Evolutionary conservation across 768 basidiomycete species (phyloP).

Genomic region (Agaricus blazei): DNA sequence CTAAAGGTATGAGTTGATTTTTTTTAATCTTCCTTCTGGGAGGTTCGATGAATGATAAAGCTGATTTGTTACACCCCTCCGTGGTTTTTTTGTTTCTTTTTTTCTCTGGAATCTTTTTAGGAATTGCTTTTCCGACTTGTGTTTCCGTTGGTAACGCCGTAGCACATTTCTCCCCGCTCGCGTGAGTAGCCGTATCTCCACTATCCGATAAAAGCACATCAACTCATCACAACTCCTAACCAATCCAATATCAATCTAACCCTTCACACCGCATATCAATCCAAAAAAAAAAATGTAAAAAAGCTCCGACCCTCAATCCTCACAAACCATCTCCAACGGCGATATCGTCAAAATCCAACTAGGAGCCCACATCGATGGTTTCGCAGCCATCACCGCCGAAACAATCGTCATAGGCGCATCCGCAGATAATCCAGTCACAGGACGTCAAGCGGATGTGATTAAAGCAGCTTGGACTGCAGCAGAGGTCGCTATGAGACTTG

Average conservation of each 20-base stretch:
- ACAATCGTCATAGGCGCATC: constrained; percentile 87
- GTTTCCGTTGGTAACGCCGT: constrained; percentile 95
- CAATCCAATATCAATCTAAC: constrained; percentile 10
- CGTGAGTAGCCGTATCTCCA: constrained; percentile 49
- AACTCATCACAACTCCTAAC: not conserved
- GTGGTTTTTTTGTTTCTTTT: not conserved
- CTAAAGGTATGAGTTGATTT: constrained; percentile 60
- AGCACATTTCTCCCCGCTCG: constrained; percentile 94
- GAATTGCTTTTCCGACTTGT: constrained; percentile 91
- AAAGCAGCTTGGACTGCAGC: constrained; percentile 93
- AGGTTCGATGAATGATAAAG: too few relatives aligned
- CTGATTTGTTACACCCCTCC: too few relatives aligned
- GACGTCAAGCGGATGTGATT: constrained; percentile 84
- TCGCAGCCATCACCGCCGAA: constrained; percentile 90
- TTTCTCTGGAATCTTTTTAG: constrained; percentile 30
- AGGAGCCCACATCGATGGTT: constrained; percentile 97
- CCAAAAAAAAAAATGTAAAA: constrained; percentile 6
- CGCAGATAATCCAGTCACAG: constrained; percentile 69
- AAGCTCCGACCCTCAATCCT: constrained; percentile 72
- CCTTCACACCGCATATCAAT: not conserved
- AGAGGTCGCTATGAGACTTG: constrained; percentile 84
- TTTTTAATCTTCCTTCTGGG: not conserved
- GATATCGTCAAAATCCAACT: constrained; percentile 96
- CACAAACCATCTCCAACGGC: constrained; percentile 66
- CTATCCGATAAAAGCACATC: not conserved